These are phyloP conservation scores for Paracoccidioides lutzii DNA, from an alignment of 2,329 filamentous ascomycete genomes.

Conservation along the genomic window DNA sequence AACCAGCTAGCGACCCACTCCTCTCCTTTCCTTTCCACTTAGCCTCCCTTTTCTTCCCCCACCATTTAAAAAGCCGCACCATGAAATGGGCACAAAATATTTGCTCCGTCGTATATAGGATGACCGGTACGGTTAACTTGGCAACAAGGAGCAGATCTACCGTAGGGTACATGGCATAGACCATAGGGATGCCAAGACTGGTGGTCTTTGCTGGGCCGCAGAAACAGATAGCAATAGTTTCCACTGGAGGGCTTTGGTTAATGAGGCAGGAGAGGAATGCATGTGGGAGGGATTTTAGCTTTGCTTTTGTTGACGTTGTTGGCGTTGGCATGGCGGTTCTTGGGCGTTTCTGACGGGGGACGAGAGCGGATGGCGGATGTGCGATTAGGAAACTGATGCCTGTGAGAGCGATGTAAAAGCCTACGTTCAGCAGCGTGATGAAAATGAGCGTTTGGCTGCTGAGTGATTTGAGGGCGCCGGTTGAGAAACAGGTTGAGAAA, in stretches of 20 bases:
- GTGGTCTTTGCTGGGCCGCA: constrained; percentile 63
- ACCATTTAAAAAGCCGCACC: constrained; percentile 24
- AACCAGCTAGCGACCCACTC: background rate
- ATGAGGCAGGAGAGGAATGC: constrained; percentile 13
- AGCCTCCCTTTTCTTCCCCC: constrained; percentile 13
- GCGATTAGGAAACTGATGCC: constrained; percentile 42
- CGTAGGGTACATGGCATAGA: constrained; percentile 48
- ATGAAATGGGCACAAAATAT: constrained; percentile 29
- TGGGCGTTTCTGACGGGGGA: constrained; percentile 5
- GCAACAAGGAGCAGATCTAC: constrained; percentile 24
- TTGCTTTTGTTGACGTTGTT: background rate
- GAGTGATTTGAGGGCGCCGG: constrained; percentile 46
- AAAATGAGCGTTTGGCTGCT: constrained; percentile 51
- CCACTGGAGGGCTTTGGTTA: constrained; percentile 38
- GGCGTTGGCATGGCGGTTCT: background rate
- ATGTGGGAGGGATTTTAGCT: constrained; percentile 4
- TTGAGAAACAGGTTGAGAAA: constrained; percentile 43
- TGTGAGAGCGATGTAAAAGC: constrained; percentile 51
- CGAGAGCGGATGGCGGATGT: constrained; percentile 20
- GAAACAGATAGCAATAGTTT: constrained; percentile 59
- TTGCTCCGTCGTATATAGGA: constrained; percentile 30
- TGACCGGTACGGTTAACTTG: constrained; percentile 26
- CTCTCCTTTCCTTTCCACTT: constrained; percentile 4
- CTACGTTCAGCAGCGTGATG: constrained; percentile 55
- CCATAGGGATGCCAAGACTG: constrained; percentile 54